A percentile compares a stretch with the other conserved stretches of the same genome.
Conservation (phyloP, 176 grass and related monocot genomes). For the Typha latifolia region DNA sequence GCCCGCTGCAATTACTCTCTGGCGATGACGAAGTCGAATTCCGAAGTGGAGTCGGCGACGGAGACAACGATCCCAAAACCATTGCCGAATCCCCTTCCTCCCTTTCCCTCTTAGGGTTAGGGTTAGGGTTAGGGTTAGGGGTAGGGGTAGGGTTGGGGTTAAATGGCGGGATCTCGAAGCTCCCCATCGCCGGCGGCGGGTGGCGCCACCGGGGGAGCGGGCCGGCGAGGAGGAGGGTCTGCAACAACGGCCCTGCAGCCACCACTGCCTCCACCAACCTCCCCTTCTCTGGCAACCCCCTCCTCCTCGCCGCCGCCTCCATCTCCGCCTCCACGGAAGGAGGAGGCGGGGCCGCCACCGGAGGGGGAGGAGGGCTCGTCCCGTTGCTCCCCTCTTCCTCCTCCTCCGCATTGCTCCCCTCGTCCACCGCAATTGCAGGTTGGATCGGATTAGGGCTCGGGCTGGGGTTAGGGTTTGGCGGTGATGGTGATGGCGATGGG, state of each 20-base stretch:
- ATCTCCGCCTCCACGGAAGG: slow-evolving; percentile 17
- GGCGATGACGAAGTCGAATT: too few species aligned
- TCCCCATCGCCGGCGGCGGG: slow-evolving; percentile 41
- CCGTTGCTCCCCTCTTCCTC: slow-evolving; percentile 15
- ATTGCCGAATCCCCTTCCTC: too few species aligned
- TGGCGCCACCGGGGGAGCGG: slow-evolving; percentile 93
- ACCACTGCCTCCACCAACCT: slow-evolving; percentile 83
- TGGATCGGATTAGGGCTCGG: not conserved
- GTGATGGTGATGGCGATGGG: not conserved
- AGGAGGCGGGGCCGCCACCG: slow-evolving; percentile 1
- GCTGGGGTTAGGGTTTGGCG: not conserved
- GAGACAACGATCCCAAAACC: too few species aligned
- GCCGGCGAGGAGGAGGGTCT: slow-evolving; percentile 77
- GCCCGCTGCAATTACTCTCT: too few species aligned
- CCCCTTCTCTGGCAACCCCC: slow-evolving; percentile 70
- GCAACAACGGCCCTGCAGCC: slow-evolving; percentile 59
- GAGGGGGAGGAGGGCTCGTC: not conserved
- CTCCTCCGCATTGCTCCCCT: not conserved
- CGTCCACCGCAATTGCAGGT: not conserved
- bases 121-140: not conserved
- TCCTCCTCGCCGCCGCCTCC: slow-evolving; percentile 43
- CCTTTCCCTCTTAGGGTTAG: not conserved
- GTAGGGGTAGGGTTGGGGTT: slow-evolving; percentile 19
- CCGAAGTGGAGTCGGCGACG: too few species aligned
- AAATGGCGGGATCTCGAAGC: slow-evolving; percentile 64